Evolutionary conservation across 129 eudicot species (phyloP).

Genomic region (Artemisia tridentata): DNA sequence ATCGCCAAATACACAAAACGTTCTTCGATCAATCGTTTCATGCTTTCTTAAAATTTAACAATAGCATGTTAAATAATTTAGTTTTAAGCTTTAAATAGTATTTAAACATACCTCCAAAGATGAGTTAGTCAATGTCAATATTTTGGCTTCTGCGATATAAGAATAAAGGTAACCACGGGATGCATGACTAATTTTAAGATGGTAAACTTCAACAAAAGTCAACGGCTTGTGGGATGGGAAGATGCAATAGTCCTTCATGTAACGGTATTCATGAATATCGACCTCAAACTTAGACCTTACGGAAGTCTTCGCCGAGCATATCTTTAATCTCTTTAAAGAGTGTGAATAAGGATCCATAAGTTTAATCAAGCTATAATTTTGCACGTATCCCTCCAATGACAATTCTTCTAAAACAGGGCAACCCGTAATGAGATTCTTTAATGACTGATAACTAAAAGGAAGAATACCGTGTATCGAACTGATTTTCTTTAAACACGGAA

Average conservation of each 20-base stretch:
- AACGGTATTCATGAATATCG: constrained; percentile 12
- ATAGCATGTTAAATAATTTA: background rate
- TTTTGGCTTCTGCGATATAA: background rate
- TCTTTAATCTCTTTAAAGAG: constrained; percentile 15
- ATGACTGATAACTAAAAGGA: background rate
- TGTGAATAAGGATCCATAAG: constrained; percentile 1
- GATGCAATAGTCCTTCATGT: constrained; percentile 21
- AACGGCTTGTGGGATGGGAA: background rate
- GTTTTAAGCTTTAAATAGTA: background rate
- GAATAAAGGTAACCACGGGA: background rate
- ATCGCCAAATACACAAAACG: too few species aligned
- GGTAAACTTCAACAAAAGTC: constrained; percentile 12
- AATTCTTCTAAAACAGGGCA: constrained; percentile 26
- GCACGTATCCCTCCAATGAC: constrained; percentile 17
- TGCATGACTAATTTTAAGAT: rapidly evolving
- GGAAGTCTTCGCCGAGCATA: too few species aligned
- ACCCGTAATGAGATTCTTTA: constrained; percentile 16
- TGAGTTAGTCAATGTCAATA: constrained; percentile 6
- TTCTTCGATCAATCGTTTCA: too few species aligned
- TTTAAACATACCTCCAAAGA: constrained; percentile 21
- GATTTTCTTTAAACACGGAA: constrained; percentile 21
- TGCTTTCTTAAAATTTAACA: too few species aligned
- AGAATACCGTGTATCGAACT: background rate
- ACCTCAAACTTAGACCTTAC: background rate
- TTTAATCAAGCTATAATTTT: background rate